Evolutionary conservation across 768 basidiomycete species (phyloP).

Genomic region (Lentinula sp.): DNA sequence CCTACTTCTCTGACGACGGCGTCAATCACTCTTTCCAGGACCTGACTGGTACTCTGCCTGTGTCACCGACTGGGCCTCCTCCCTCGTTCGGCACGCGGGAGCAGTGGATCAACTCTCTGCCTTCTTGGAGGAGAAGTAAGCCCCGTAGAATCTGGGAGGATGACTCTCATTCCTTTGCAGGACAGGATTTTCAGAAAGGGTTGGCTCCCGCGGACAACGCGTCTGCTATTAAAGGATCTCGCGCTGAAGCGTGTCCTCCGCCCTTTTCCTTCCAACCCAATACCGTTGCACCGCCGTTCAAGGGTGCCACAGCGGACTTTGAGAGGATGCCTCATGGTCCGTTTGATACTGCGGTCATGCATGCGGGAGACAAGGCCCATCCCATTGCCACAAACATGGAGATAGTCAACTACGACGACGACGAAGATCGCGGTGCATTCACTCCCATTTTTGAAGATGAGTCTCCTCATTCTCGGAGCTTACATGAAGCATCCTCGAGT

Average conservation of each 20-base stretch:
- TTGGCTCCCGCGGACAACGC: conserved; percentile 75
- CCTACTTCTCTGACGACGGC: conserved; percentile 34
- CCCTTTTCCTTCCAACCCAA: conserved; percentile 39
- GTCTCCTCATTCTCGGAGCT: conserved; percentile 47
- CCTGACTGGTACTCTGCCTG: conserved; percentile 52
- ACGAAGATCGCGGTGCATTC: conserved; percentile 42
- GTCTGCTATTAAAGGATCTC: conserved; percentile 78
- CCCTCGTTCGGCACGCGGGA: conserved; percentile 62
- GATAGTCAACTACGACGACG: conserved; percentile 21
- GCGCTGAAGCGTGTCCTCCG: conserved; percentile 82
- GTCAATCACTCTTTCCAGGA: conserved; percentile 43
- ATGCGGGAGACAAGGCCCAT: neutral
- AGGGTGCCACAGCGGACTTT: conserved; percentile 24
- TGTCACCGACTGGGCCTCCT: conserved; percentile 54
- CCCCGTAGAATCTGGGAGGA: conserved; percentile 64
- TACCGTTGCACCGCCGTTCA: neutral
- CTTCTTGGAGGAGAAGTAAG: conserved; percentile 67
- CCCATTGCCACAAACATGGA: conserved; percentile 14
- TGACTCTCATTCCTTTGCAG: conserved; percentile 25
- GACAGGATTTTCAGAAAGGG: conserved; percentile 66
- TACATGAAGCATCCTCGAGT: conserved; percentile 54
- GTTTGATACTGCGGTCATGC: neutral
- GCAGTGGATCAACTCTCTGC: conserved; percentile 68
- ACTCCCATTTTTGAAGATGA: conserved; percentile 61
- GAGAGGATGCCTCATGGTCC: conserved; percentile 30